Percentiles rank a stretch among this genome's conserved stretches.
phyloP scores from a whole-genome alignment of 139 green algal species.

The Chlamydomonas sp. region DNA sequence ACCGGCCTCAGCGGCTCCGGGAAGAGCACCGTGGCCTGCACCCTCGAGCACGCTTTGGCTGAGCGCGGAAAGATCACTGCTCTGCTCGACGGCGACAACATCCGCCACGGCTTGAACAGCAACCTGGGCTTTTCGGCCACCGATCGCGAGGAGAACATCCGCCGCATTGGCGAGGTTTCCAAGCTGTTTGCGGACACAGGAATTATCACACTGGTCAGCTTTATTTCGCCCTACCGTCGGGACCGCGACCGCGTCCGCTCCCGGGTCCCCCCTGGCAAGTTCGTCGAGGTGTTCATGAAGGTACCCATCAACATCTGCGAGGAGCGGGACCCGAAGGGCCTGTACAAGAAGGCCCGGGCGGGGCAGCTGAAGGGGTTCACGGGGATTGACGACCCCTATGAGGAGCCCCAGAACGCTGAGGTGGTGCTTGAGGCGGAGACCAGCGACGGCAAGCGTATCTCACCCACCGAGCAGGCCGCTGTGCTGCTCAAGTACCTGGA shows the following conservation, averaged over 20 bases:
- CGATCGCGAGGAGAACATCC: conserved; percentile 95
- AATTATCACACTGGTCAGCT: conserved; percentile 91
- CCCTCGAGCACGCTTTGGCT: conserved; percentile 69
- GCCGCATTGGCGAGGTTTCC: conserved; percentile 91
- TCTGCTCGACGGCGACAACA: conserved; percentile 95
- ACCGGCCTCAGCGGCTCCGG: conserved; percentile 85
- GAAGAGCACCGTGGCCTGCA: conserved; percentile 86
- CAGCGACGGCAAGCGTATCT: conserved; percentile 60
- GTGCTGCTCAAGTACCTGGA: conserved; percentile 74
- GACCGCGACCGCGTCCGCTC: conserved; percentile 79
- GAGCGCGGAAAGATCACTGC: conserved; percentile 74
- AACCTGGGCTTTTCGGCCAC: conserved; percentile 90
- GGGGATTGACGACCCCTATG: conserved; percentile 94
- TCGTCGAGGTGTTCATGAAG: conserved; percentile 95
- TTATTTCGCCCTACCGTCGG: conserved; percentile 93
- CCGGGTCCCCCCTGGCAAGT: conserved; percentile 70
- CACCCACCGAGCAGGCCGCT: conserved; percentile 71
- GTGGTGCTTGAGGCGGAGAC: conserved; percentile 80
- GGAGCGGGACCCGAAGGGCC: conserved; percentile 92
- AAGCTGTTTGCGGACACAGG: conserved; percentile 93
- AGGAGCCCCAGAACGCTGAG: conserved; percentile 87
- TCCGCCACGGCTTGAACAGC: conserved; percentile 93
- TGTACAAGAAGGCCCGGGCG: conserved; percentile 95
- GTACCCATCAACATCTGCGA: conserved; percentile 92
- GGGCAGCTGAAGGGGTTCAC: conserved; percentile 94